Evolutionary conservation across 495 filamentous ascomycete genomes (phyloP).

Genomic region (Glonium stellatum): DNA sequence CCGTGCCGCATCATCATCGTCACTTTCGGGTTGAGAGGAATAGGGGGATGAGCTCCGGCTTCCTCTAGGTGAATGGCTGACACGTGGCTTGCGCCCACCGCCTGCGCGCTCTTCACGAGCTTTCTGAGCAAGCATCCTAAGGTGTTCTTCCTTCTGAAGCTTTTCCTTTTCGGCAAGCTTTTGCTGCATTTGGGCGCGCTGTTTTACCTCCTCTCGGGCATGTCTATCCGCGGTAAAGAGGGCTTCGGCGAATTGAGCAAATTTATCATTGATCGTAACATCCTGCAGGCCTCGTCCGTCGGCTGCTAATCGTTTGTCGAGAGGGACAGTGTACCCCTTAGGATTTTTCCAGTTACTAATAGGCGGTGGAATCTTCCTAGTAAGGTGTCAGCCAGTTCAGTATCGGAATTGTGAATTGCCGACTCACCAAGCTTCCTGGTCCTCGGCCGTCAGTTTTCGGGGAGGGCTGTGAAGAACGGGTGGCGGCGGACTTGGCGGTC

Average conservation of each 20-base stretch:
- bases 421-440: slow-evolving; percentile 86
- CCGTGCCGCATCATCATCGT: slow-evolving; percentile 58
- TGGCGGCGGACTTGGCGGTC: slow-evolving; percentile 85
- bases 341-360: slow-evolving; percentile 99
- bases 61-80: background rate
- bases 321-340: slow-evolving; percentile 92
- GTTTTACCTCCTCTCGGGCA: slow-evolving; percentile 89
- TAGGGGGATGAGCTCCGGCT: slow-evolving; percentile 29
- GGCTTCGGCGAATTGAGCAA: slow-evolving; percentile 91
- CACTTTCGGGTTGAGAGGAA: slow-evolving; percentile 42
- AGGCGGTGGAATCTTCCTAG: slow-evolving; percentile 64
- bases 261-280: slow-evolving; percentile 97
- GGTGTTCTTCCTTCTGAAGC: slow-evolving; percentile 82
- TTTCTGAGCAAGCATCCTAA: slow-evolving; percentile 83
- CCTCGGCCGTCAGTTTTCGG: slow-evolving; percentile 89
- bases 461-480: slow-evolving; percentile 95
- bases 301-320: slow-evolving; percentile 95
- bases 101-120: slow-evolving; percentile 68
- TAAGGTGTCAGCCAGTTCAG: too few species aligned
- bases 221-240: slow-evolving; percentile 91
- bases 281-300: slow-evolving; percentile 91
- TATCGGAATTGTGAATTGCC: too few species aligned
- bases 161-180: slow-evolving; percentile 95
- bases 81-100: background rate
- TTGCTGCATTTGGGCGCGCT: slow-evolving; percentile 92